Evolutionary conservation across 352 stramenopile species (phyloP).

Genomic region (Blastocystis sp.): DNA sequence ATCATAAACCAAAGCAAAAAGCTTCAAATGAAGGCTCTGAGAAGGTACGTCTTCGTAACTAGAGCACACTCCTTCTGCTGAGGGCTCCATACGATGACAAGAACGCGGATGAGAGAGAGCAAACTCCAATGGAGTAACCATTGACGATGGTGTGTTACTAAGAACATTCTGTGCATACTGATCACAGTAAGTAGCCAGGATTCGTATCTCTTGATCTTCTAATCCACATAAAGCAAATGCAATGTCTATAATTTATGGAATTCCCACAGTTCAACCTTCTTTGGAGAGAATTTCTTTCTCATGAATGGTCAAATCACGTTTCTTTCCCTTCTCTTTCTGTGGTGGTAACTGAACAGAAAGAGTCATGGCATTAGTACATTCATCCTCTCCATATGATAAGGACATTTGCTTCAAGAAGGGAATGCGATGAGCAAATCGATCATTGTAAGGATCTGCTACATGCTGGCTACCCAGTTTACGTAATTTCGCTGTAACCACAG

Average conservation of each 20-base stretch:
- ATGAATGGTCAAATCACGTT: background rate
- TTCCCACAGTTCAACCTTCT: background rate
- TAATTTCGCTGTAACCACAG: no score
- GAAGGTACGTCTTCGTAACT: background rate
- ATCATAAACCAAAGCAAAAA: constrained; percentile 40
- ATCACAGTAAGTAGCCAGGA: background rate
- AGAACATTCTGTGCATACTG: background rate
- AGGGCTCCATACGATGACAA: no score
- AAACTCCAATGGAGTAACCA: background rate
- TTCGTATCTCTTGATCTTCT: constrained; percentile 53
- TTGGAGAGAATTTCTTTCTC: constrained; percentile 53
- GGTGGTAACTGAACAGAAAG: constrained; percentile 43
- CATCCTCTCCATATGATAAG: constrained; percentile 39
- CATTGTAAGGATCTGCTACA: background rate
- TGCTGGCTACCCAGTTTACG: no score
- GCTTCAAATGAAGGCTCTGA: constrained; percentile 6
- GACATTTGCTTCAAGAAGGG: constrained; percentile 16
- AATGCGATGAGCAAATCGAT: constrained; percentile 40
- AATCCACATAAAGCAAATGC: constrained; percentile 54
- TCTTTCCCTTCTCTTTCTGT: constrained; percentile 40
- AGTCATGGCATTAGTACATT: background rate
- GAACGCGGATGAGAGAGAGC: background rate
- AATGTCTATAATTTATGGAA: constrained; percentile 12
- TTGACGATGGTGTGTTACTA: background rate
- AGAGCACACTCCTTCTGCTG: background rate